Conservation (phyloP, 768 basidiomycete genomes). For the Kwoniella heveanensis region DNA sequence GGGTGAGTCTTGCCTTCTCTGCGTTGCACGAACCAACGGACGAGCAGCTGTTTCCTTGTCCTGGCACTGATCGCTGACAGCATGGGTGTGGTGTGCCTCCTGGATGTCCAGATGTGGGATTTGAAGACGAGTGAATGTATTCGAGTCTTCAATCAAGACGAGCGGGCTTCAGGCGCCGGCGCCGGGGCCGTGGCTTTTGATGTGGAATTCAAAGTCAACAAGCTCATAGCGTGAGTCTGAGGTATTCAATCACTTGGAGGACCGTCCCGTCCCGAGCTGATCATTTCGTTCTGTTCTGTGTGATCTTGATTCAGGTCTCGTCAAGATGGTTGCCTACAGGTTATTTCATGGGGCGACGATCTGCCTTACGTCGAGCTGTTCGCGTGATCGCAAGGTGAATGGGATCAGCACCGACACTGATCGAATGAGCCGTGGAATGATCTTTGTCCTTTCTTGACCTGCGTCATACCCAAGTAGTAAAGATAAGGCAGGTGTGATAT, state of each 20-base stretch:
- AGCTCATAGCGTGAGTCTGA: conserved; percentile 29
- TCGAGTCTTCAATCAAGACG: conserved; percentile 9
- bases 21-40: no score
- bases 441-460: no score
- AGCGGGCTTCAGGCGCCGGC: not conserved
- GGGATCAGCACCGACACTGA: no score
- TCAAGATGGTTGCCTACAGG: conserved; percentile 28
- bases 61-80: no score
- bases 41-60: no score
- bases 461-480: no score
- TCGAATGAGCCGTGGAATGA: no score
- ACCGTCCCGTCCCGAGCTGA: no score
- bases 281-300: no score
- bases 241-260: no score
- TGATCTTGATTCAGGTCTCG: conserved; percentile 29
- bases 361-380: conserved; percentile 38
- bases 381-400: conserved; percentile 17
- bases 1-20: conserved; percentile 15
- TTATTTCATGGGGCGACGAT: conserved; percentile 28
- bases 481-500: no score
- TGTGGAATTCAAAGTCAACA: conserved; percentile 9
- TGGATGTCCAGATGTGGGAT: conserved; percentile 36
- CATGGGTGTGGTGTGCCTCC: no score
- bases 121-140: conserved; percentile 24
- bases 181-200: conserved; percentile 25